phyloP scores from a whole-genome alignment of 179 eudicot genomes.

The Drosera spatulata region DNA sequence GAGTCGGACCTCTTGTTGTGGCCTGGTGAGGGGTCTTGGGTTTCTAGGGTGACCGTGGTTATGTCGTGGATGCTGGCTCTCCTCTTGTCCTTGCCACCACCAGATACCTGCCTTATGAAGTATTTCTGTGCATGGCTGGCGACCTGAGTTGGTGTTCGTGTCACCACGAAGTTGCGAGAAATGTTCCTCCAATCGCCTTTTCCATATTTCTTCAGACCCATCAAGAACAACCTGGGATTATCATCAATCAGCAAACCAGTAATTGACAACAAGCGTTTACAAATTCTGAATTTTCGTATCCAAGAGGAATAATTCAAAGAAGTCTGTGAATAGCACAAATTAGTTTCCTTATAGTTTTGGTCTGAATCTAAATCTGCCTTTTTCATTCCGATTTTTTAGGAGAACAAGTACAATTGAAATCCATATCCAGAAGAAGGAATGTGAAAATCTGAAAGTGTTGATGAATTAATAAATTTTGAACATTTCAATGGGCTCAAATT shows the following conservation, averaged over 20 bases:
- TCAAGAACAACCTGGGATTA: constrained; percentile 59
- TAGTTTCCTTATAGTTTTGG: no score
- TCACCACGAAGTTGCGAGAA: constrained; percentile 75
- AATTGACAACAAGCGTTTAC: constrained; percentile 1
- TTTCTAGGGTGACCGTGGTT: constrained; percentile 76
- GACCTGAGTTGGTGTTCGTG: constrained; percentile 96
- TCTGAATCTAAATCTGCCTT: no score
- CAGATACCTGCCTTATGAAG: constrained; percentile 87
- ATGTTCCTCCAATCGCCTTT: constrained; percentile 99
- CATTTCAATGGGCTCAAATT: no score
- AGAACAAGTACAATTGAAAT: no score
- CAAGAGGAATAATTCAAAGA: neutral
- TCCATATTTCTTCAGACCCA: constrained; percentile 95
- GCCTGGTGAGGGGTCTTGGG: constrained; percentile 30
- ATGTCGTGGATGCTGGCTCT: constrained; percentile 96
- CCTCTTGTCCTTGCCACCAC: constrained; percentile 80
- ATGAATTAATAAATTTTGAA: no score
- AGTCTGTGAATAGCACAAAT: no score
- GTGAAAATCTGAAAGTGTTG: no score
- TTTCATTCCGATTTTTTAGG: no score
- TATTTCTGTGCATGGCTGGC: constrained; percentile 99
- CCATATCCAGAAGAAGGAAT: no score
- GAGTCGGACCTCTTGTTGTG: constrained; percentile 39
- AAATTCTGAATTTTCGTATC: neutral
- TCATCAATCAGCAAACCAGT: neutral